Base-by-base conservation (phyloP, 2,329 filamentous ascomycete genomes). In the Fusarium multiceps region DNA sequence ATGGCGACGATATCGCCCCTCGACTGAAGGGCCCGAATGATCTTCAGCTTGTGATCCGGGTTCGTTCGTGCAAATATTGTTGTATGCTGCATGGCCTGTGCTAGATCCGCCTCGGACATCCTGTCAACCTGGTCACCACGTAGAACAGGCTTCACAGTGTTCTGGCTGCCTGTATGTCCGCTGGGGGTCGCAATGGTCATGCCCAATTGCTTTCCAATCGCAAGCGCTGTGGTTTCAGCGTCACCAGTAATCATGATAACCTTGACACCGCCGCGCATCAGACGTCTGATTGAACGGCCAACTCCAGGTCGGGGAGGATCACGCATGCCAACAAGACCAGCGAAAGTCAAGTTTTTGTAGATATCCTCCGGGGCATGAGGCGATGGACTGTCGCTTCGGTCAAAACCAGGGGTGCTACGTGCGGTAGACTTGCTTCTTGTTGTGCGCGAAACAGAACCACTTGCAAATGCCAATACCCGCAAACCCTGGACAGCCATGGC, bases 191-290 rank as follows among this genome's bases (percentile, higher is more conserved):
- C 87, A 59, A 98, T 88, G 4, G 90, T 89, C 93, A 99, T 99
- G 42, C 96, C 96, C n/a, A 99, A 86, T 76, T 97, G 95, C 80
- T 88, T 93, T 30, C 93, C 96, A 77, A 99, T 98, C 1, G 96
- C 96, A 47, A 98, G 86, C 4, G 96, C 96, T 4, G 96, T 99
- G 2, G 93, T 93, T 78, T 98, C 94, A 18, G 96, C 93, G 79
- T 99, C 96, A 62, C 96, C 96, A 12, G 96, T 99, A 72, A 99
- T 98, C 96, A 99, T 99, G 74, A 99, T 97, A 49, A 99, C 93
- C 79, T 94, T 96, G 68, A 99, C 96, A 41, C 95, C 95, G 56
- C 96, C 96, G 50, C 93, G 90, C 91, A 98, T 95, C 58, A 99
- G 84, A 66, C 92, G 91, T 72, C 93, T 88, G 72, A 99, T 98